Conservation (phyloP, 73 alveolate genomes). For the Uronychia binucleata region DNA sequence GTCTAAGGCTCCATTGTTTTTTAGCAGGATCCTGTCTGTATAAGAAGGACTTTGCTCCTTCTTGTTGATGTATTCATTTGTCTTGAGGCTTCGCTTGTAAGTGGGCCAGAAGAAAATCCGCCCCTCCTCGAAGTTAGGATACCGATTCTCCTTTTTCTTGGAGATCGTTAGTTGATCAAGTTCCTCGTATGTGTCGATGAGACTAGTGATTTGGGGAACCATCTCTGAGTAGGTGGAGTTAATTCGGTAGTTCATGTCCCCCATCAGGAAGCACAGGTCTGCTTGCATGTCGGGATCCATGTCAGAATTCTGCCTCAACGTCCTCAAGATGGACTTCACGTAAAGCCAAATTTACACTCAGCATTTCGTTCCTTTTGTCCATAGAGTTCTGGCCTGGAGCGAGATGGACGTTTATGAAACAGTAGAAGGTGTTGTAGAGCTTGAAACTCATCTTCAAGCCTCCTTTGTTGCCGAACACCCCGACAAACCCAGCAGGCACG, state of each 20-base stretch:
- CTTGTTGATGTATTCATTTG: slow-evolving; percentile 39
- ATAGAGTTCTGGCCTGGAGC: slow-evolving; percentile 69
- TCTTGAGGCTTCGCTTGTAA: slow-evolving; percentile 34
- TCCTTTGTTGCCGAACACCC: slow-evolving; percentile 94
- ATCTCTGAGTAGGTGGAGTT: slow-evolving; percentile 36
- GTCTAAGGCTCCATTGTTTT: slow-evolving; percentile 4
- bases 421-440: slow-evolving; percentile 64
- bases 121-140: slow-evolving; percentile 28
- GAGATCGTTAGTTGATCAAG: slow-evolving; percentile 27
- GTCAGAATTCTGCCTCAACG: slow-evolving; percentile 33
- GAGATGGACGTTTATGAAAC: slow-evolving; percentile 83
- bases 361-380: slow-evolving; percentile 72
- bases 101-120: slow-evolving; percentile 33
- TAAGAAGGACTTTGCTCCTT: slow-evolving; percentile 61
- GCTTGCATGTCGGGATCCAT: slow-evolving; percentile 60
- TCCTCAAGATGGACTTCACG: slow-evolving; percentile 29
- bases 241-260: slow-evolving; percentile 89
- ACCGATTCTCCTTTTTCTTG: background rate
- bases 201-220: slow-evolving; percentile 5
- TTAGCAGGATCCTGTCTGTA: slow-evolving; percentile 50
- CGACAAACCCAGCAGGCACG: slow-evolving; percentile 86
- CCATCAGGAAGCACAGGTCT: slow-evolving; percentile 72
- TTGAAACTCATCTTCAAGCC: slow-evolving; percentile 75
- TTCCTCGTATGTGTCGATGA: background rate
- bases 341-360: slow-evolving; percentile 20